Evolutionary conservation across 805 yeast genomes (phyloP), one percentile per base, ranked within the genome.

Genomic region (Wickerhamomyces bisporus): DNA sequence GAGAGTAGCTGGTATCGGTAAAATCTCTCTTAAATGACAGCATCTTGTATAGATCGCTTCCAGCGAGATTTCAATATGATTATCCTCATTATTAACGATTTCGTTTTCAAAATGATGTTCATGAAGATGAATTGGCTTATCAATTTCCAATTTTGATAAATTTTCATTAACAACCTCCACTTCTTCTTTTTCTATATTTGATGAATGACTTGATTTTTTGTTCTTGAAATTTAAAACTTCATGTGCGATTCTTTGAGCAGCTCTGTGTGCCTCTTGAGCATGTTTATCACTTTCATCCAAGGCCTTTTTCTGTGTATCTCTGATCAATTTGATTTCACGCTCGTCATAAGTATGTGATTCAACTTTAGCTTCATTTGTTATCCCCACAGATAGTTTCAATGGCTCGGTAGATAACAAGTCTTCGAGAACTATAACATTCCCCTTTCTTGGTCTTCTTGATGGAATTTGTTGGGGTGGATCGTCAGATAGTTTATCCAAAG

Each of bases 401-500:
- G 86, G 79, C 25, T 44, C 49, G 0, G 75, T 76, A 0, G 81
- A 79, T 23, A 65, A 42, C 43, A 82, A 50, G 52, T 85, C 91
- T 31, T 81, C 86, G 0, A 89, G 86, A 14, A 75, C 69, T 10
- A 74, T 68, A 17, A 81, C 88, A 53, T 86, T 82, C 7, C 97
- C 96, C 49, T 73, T 71, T 47, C 81, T 70, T 6, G 97, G 96
- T 42, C 71, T 73, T 53, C 95, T 66, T 2, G 95, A 83, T 2
- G 97, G 97, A 43, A 89, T 84, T 56, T 88, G 96, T 54, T 89
- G 97, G 1, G 96, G 95, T 2, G 97, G 97, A 58, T 89, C 96
- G 44, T 68, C 69, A 0, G 69, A 70, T 43, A 87, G 73, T 36
- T 81, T 77, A 35, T 84, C 84, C 5, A 86, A 70, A 0, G 93